Conservation (phyloP, 495 filamentous ascomycete genomes). For the Penicillium bovifimosum region DNA sequence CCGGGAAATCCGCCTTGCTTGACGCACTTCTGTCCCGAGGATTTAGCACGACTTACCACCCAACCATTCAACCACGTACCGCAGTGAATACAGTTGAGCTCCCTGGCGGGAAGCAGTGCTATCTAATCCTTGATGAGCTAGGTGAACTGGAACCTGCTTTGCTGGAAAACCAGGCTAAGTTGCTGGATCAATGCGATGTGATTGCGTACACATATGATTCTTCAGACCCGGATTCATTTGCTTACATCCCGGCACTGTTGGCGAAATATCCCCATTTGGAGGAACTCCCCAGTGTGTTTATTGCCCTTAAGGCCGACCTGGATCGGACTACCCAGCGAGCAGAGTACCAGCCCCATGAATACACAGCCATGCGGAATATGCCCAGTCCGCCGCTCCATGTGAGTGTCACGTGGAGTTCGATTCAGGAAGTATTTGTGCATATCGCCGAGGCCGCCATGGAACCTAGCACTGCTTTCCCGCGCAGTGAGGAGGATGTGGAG, state of each 20-base stretch:
- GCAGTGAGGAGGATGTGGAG: conserved; percentile 73
- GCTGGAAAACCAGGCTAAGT: conserved; percentile 81
- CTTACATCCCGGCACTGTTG: conserved; percentile 79
- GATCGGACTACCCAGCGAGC: conserved; percentile 91
- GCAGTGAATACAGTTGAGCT: conserved; percentile 96
- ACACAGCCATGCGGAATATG: conserved; percentile 72
- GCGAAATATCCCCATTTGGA: conserved; percentile 76
- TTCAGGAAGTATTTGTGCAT: conserved; percentile 84
- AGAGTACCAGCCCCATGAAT: conserved; percentile 88
- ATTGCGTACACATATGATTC: conserved; percentile 96
- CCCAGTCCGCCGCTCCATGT: conserved; percentile 80
- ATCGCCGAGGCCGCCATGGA: conserved; percentile 87
- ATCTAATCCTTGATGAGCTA: conserved; percentile 90
- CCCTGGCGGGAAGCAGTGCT: conserved; percentile 93
- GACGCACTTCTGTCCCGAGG: conserved; percentile 86
- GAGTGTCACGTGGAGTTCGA: conserved; percentile 84
- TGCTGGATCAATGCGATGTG: conserved; percentile 90
- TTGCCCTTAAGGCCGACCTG: conserved; percentile 86
- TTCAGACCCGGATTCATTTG: conserved; percentile 88
- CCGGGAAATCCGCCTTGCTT: conserved; percentile 84
- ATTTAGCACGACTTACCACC: conserved; percentile 80
- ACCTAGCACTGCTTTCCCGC: conserved; percentile 81
- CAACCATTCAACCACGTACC: conserved; percentile 87
- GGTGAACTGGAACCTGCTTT: conserved; percentile 94
- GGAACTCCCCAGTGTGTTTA: conserved; percentile 81